Evolutionary conservation across 1,284 basidiomycete genomes (phyloP).

Genomic region (Cryptococcus sp.): DNA sequence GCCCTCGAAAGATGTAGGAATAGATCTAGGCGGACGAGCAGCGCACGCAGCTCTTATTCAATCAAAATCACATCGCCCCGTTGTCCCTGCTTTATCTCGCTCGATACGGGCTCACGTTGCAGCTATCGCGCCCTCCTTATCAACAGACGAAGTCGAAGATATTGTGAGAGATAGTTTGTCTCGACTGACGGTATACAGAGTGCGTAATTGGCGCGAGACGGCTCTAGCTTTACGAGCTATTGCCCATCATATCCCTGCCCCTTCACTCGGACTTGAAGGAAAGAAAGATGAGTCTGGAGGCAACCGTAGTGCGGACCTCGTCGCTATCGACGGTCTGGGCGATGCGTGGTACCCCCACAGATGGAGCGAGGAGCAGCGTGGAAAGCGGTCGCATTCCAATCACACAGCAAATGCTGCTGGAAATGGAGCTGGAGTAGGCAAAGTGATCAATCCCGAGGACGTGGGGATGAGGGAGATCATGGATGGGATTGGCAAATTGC

Average conservation of each 20-base stretch:
- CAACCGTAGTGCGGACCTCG: constrained; percentile 22
- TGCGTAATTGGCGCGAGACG: constrained; percentile 28
- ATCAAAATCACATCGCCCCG: constrained; percentile 28
- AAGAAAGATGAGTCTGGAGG: background rate
- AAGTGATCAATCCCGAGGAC: constrained; percentile 25
- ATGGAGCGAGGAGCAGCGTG: constrained; percentile 32
- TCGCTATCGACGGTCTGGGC: constrained; percentile 47
- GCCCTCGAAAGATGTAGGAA: constrained; percentile 5
- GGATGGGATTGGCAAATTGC: constrained; percentile 33
- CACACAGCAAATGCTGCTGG: background rate
- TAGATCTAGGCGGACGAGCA: constrained; percentile 38
- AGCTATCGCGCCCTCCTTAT: background rate
- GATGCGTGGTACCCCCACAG: constrained; percentile 46
- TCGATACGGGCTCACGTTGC: constrained; percentile 35
- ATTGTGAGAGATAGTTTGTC: constrained; percentile 18
- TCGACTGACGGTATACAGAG: constrained; percentile 27
- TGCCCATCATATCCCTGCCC: background rate
- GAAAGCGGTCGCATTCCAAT: background rate
- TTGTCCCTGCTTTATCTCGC: constrained; percentile 18
- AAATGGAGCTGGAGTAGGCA: constrained; percentile 1
- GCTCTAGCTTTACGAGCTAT: constrained; percentile 21
- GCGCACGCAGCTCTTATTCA: constrained; percentile 32
- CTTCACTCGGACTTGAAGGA: background rate
- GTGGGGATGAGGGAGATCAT: constrained; percentile 42
- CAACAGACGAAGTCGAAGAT: constrained; percentile 10